A percentile compares a stretch with the other conserved stretches of the same genome.
Conservation (phyloP, 306 rosid species). For the Hippophae rhamnoides region DNA sequence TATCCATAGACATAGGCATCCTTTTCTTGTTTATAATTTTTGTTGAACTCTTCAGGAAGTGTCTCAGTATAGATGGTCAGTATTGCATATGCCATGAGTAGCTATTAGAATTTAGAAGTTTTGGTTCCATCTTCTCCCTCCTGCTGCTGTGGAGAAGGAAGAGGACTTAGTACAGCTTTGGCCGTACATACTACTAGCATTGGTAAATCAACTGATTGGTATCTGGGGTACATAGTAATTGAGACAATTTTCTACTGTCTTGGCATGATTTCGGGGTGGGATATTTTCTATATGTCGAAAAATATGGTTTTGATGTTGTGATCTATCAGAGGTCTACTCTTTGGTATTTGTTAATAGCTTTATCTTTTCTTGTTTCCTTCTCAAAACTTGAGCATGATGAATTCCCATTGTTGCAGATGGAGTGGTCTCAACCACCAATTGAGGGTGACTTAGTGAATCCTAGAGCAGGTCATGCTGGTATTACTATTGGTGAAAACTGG, state of each 20-base stretch:
- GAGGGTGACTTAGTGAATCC: slow-evolving; percentile 77
- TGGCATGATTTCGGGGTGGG: background rate
- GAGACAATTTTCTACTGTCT: background rate
- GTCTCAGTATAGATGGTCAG: no score
- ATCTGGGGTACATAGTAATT: background rate
- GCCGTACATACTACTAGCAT: no score
- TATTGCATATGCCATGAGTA: no score
- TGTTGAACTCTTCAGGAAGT: background rate
- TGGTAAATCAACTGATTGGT: background rate
- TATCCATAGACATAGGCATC: background rate
- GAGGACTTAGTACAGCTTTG: no score
- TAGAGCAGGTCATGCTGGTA: slow-evolving; percentile 94
- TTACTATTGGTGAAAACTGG: slow-evolving; percentile 70
- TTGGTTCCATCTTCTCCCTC: no score
- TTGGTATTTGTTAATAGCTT: no score
- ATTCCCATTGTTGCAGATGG: slow-evolving; percentile 50
- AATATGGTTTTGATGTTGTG: no score
- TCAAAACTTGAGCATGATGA: slow-evolving; percentile 20
- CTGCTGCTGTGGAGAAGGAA: no score
- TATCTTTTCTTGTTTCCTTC: slow-evolving; percentile 7
- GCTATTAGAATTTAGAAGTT: no score
- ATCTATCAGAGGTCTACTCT: no score
- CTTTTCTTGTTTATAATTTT: background rate
- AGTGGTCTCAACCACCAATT: slow-evolving; percentile 91
- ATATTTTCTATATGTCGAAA: background rate